Conservation (phyloP, 176 grass and related monocot species). For the Eleusine indica region DNA sequence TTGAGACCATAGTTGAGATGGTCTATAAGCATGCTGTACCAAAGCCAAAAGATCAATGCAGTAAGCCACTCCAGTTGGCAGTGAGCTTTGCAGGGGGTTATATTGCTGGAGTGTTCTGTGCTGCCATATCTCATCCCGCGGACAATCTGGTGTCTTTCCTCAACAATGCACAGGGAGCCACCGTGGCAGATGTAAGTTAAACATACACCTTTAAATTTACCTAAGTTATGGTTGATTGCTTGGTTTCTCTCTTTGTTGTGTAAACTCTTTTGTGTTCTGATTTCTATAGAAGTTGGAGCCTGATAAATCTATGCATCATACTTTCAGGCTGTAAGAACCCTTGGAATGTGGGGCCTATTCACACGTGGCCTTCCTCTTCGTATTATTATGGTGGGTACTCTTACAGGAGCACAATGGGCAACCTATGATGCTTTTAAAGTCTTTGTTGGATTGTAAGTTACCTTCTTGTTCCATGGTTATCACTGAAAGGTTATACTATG, state of each 20-base stretch:
- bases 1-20: slow-evolving; percentile 81
- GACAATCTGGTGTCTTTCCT: slow-evolving; percentile 94
- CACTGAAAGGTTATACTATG: background rate
- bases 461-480: slow-evolving; percentile 14
- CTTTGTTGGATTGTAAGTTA: slow-evolving; percentile 70
- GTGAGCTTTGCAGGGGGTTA: slow-evolving; percentile 89
- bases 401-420: slow-evolving; percentile 85
- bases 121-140: slow-evolving; percentile 80
- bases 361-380: slow-evolving; percentile 85
- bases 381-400: slow-evolving; percentile 82
- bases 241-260: background rate
- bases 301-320: slow-evolving; percentile 1
- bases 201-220: background rate
- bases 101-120: slow-evolving; percentile 79
- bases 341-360: slow-evolving; percentile 81
- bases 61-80: slow-evolving; percentile 73
- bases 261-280: background rate
- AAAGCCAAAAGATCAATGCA: slow-evolving; percentile 88
- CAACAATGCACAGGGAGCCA: slow-evolving; percentile 74
- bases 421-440: slow-evolving; percentile 87
- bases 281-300: background rate
- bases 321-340: slow-evolving; percentile 69
- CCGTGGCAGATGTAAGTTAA: slow-evolving; percentile 61
- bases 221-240: background rate
- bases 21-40: slow-evolving; percentile 77